Evolutionary conservation across 139 green algal genomes (phyloP).

Genomic region (Deuterostichococcus epilithicus): DNA sequence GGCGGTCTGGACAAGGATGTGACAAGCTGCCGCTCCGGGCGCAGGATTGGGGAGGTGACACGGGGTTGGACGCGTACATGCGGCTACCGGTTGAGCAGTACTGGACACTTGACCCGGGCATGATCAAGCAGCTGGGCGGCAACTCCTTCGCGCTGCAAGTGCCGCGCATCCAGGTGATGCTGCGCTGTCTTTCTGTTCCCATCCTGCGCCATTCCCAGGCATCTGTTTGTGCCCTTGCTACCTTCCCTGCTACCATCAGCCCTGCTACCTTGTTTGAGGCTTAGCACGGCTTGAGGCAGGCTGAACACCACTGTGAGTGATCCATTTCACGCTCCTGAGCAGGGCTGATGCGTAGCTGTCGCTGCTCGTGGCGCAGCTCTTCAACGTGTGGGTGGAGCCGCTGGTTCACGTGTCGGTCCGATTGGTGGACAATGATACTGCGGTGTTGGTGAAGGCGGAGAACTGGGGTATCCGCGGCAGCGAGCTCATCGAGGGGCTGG

Average conservation of each 20-base stretch:
- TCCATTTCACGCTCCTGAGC: too few species aligned
- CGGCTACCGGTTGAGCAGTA: constrained; percentile 63
- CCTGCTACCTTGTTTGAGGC: too few species aligned
- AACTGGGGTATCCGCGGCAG: constrained; percentile 41
- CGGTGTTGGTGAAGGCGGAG: constrained; percentile 14
- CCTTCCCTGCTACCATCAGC: too few species aligned
- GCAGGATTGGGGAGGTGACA: constrained; percentile 22
- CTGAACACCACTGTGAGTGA: too few species aligned
- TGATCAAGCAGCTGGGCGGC: constrained; percentile 45
- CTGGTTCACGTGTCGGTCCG: constrained; percentile 40
- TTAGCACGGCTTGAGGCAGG: too few species aligned
- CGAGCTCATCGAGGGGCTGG: constrained; percentile 34
- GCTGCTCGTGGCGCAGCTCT: constrained; percentile 30
- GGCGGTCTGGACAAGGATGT: background rate
- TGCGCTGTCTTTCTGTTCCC: too few species aligned
- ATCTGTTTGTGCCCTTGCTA: too few species aligned
- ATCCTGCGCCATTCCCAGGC: too few species aligned
- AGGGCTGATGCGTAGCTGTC: too few species aligned
- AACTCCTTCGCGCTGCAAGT: constrained; percentile 52
- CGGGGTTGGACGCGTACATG: constrained; percentile 39
- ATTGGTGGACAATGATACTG: background rate
- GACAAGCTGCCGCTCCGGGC: background rate
- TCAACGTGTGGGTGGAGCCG: constrained; percentile 58
- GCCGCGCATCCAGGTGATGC: constrained; percentile 45
- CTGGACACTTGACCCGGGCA: constrained; percentile 53